A percentile compares a stretch with the other conserved stretches of the same genome.
phyloP scores from a whole-genome alignment of 1,139 yeast genomes.

The Suhomyces terraborum region DNA sequence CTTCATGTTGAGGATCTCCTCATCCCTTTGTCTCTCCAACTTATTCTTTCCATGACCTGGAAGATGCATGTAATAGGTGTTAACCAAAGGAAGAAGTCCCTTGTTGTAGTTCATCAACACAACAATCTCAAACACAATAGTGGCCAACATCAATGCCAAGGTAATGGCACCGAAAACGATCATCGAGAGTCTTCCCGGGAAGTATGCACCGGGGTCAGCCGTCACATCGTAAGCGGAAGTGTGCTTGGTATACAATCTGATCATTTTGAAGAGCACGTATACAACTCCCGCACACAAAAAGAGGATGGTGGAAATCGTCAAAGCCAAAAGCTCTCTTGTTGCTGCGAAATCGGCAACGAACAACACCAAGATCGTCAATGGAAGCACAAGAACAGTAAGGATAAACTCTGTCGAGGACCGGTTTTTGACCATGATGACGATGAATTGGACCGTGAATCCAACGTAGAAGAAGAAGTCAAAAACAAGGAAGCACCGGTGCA shows the following conservation, averaged over 20 bases:
- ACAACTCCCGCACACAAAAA: slow-evolving; percentile 48
- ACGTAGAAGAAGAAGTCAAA: slow-evolving; percentile 54
- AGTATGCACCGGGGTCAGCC: slow-evolving; percentile 35
- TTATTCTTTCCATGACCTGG: slow-evolving; percentile 17
- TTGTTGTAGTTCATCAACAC: slow-evolving; percentile 41
- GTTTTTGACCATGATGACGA: slow-evolving; percentile 48
- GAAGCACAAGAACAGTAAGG: slow-evolving; percentile 51
- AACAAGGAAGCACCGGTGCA: slow-evolving; percentile 45
- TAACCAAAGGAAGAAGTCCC: slow-evolving; percentile 41
- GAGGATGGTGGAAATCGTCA: slow-evolving; percentile 33
- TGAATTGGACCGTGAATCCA: slow-evolving; percentile 56
- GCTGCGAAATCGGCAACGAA: slow-evolving; percentile 42
- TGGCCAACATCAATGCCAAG: slow-evolving; percentile 38
- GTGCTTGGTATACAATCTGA: slow-evolving; percentile 49
- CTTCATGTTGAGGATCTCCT: slow-evolving; percentile 4
- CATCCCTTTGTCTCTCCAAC: neutral
- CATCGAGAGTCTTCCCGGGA: slow-evolving; percentile 51
- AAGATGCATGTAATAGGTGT: slow-evolving; percentile 26
- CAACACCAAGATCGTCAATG: slow-evolving; percentile 45
- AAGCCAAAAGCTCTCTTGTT: slow-evolving; percentile 36
- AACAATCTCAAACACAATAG: slow-evolving; percentile 39
- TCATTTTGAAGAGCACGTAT: slow-evolving; percentile 52
- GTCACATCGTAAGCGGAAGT: slow-evolving; percentile 29
- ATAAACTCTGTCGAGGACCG: slow-evolving; percentile 49
- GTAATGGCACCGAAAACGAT: slow-evolving; percentile 52